Conservation (phyloP, 208 protist species). For the Porcisia deanei region DNA sequence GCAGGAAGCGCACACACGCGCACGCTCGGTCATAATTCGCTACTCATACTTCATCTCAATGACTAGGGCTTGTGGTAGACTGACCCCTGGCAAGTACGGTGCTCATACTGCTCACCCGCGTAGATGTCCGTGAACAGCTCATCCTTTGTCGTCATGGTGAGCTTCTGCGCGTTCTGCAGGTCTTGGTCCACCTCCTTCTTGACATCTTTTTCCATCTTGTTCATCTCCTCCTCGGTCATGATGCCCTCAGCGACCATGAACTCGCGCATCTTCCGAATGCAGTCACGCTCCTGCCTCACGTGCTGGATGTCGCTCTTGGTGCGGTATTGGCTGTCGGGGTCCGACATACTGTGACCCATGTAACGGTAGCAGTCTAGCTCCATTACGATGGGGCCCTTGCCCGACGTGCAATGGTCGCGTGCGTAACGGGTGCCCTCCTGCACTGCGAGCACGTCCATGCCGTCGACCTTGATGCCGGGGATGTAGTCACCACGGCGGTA, state of each 20-base stretch:
- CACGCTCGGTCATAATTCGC: not conserved
- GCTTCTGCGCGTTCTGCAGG: slow-evolving; percentile 86
- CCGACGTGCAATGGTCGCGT: slow-evolving; percentile 75
- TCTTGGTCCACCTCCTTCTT: slow-evolving; percentile 93
- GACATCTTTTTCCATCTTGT: slow-evolving; percentile 87
- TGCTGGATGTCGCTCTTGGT: slow-evolving; percentile 94
- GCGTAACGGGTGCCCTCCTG: slow-evolving; percentile 91
- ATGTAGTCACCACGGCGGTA: slow-evolving; percentile 97
- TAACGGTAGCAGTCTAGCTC: slow-evolving; percentile 97
- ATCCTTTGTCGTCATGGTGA: slow-evolving; percentile 50
- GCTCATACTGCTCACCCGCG: slow-evolving; percentile 72
- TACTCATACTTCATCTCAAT: not conserved
- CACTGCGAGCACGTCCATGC: slow-evolving; percentile 97
- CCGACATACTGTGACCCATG: slow-evolving; percentile 98
- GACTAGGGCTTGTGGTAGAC: slow-evolving; percentile 63
- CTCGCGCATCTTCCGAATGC: slow-evolving; percentile 87
- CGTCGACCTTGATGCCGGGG: slow-evolving; percentile 96
- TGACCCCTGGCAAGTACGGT: slow-evolving; percentile 84
- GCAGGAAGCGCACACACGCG: not conserved
- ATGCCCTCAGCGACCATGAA: slow-evolving; percentile 84
- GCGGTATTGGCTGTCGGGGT: slow-evolving; percentile 97
- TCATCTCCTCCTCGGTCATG: slow-evolving; percentile 96
- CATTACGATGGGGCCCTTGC: slow-evolving; percentile 95
- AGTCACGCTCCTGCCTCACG: slow-evolving; percentile 90
- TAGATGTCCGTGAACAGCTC: slow-evolving; percentile 95